These are phyloP conservation scores for Elsinoe perseae DNA, from an alignment of 2,329 filamentous ascomycete genomes.

Conservation along the genomic window DNA sequence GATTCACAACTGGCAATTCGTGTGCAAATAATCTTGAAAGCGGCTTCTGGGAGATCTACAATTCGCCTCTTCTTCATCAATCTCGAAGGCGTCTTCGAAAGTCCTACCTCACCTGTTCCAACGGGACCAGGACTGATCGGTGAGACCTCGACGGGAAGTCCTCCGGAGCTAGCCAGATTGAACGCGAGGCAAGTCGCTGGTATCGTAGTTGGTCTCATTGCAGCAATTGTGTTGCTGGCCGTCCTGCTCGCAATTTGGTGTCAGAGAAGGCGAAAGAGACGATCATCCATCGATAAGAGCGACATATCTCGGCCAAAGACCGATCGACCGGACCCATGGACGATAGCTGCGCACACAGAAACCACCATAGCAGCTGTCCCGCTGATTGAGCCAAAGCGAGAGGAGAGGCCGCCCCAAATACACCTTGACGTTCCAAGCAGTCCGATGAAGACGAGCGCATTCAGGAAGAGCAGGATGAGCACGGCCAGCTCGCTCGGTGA, in stretches of 20 bases:
- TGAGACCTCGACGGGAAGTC: neutral
- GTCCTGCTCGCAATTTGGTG: conserved; percentile 24
- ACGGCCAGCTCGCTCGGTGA: conserved; percentile 34
- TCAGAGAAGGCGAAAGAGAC: conserved; percentile 22
- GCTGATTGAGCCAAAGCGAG: conserved; percentile 3
- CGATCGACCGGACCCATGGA: conserved; percentile 25
- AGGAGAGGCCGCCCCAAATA: conserved; percentile 35
- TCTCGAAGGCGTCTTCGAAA: conserved; percentile 21
- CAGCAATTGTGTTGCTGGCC: conserved; percentile 23
- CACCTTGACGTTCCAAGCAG: conserved; percentile 28
- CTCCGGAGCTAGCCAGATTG: conserved; percentile 16
- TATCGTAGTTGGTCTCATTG: conserved; percentile 28
- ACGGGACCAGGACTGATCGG: neutral
- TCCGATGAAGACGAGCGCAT: conserved; percentile 22
- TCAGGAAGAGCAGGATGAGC: conserved; percentile 29
- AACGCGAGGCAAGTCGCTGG: conserved; percentile 25
- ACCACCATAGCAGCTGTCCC: conserved; percentile 15
- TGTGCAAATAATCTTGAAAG: conserved; percentile 39
- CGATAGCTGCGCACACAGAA: conserved; percentile 19
- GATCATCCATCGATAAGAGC: conserved; percentile 24
- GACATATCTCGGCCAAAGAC: conserved; percentile 38
- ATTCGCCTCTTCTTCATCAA: conserved; percentile 35
- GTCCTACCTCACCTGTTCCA: neutral
- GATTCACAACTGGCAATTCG: conserved; percentile 33
- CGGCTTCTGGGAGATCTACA: conserved; percentile 12